Evolutionary conservation across 2,329 filamentous ascomycete genomes (phyloP).

Genomic region (Penicillium sp.): DNA sequence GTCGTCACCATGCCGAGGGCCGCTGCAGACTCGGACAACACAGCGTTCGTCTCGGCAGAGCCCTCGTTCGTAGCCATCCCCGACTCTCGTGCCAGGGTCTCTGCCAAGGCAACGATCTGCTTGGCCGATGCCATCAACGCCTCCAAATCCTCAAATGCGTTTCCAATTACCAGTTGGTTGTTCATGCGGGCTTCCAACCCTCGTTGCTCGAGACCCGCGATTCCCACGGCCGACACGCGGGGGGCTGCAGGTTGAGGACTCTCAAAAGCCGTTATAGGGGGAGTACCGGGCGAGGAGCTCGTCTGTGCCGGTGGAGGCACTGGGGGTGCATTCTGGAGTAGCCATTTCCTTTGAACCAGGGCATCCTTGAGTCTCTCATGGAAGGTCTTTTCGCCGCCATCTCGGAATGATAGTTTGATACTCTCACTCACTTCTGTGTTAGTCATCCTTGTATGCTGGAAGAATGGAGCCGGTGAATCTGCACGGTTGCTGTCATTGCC

Average conservation of each 20-base stretch:
- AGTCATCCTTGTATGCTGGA: slow-evolving; percentile 51
- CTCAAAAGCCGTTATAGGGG: slow-evolving; percentile 26
- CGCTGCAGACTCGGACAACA: slow-evolving; percentile 80
- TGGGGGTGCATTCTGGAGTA: slow-evolving; percentile 86
- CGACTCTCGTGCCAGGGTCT: slow-evolving; percentile 76
- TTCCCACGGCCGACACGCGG: slow-evolving; percentile 72
- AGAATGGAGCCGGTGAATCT: slow-evolving; percentile 78
- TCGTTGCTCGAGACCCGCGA: slow-evolving; percentile 87
- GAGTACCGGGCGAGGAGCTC: slow-evolving; percentile 35
- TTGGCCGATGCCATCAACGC: slow-evolving; percentile 97
- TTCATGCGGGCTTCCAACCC: slow-evolving; percentile 85
- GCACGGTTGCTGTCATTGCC: slow-evolving; percentile 52
- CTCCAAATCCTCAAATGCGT: slow-evolving; percentile 93
- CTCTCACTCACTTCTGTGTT: slow-evolving; percentile 69
- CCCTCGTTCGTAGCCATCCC: slow-evolving; percentile 61
- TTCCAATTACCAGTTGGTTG: slow-evolving; percentile 90
- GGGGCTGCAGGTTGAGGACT: slow-evolving; percentile 29
- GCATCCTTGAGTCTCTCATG: slow-evolving; percentile 85
- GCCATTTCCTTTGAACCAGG: slow-evolving; percentile 92
- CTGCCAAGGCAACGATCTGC: slow-evolving; percentile 90
- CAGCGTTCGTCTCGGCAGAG: slow-evolving; percentile 70
- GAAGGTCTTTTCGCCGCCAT: slow-evolving; percentile 87
- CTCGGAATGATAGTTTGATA: slow-evolving; percentile 90
- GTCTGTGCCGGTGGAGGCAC: slow-evolving; percentile 66
- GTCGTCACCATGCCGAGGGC: slow-evolving; percentile 90